Conservation (phyloP, 2,329 filamentous ascomycete species). For the Capronia epimyces region DNA sequence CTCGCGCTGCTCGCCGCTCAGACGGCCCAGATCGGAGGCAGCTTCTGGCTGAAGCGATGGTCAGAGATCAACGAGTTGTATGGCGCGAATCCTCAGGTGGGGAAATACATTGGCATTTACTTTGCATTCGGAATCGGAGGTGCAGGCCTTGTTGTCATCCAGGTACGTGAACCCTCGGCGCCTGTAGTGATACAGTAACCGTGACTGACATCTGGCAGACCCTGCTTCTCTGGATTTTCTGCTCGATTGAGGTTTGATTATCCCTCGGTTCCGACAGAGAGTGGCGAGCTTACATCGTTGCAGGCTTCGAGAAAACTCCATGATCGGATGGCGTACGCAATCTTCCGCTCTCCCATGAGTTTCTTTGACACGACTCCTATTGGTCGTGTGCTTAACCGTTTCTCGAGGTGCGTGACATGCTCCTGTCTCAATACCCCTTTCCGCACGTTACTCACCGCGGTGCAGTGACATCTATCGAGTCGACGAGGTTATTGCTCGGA, state of each 20-base stretch:
- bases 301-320: conserved; percentile 91
- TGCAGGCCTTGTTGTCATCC: conserved; percentile 75
- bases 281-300: conserved; percentile 6
- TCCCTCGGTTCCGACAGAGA: conserved; percentile 1
- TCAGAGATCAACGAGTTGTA: conserved; percentile 67
- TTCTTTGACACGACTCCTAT: conserved; percentile 98
- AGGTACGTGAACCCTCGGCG: conserved; percentile 39
- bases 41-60: conserved; percentile 92
- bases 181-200: neutral
- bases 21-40: conserved; percentile 74
- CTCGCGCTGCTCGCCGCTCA: conserved; percentile 72
- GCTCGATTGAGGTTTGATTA: conserved; percentile 79
- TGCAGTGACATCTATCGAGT: conserved; percentile 57
- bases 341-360: conserved; percentile 96
- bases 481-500: conserved; percentile 88
- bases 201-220: conserved; percentile 45
- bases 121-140: conserved; percentile 89
- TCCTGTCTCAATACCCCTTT: neutral
- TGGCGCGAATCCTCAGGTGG: conserved; percentile 67
- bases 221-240: conserved; percentile 97
- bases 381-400: conserved; percentile 92
- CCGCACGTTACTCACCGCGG: neutral
- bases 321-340: conserved; percentile 93
- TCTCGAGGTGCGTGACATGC: conserved; percentile 65
- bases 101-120: conserved; percentile 91